phyloP scores from a whole-genome alignment of 805 yeast species.

The Grigorovia yakushimaensis region DNA sequence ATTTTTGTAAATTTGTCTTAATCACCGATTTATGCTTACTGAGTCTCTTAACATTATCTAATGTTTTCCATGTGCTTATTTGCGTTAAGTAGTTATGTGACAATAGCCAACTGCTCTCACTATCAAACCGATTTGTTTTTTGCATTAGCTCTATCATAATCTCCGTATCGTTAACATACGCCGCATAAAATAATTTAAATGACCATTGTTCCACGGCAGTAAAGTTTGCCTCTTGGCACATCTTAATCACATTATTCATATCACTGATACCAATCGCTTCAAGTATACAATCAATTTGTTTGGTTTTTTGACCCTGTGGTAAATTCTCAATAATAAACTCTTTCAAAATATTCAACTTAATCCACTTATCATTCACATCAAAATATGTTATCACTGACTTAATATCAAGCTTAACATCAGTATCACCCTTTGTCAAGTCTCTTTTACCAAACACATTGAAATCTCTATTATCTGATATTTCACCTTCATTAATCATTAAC shows the following conservation, averaged over 20 bases:
- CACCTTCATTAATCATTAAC: constrained; percentile 6
- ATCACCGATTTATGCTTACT: constrained; percentile 12
- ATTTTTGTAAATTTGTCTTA: constrained; percentile 9
- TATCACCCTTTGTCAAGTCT: not conserved
- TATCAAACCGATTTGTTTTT: not conserved
- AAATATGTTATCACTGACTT: constrained; percentile 5
- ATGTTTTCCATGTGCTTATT: constrained; percentile 22
- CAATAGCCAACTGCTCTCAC: constrained; percentile 14
- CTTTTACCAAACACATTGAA: not conserved
- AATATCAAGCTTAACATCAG: not conserved
- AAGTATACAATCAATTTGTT: constrained; percentile 7
- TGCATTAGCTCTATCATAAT: not conserved
- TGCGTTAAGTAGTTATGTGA: constrained; percentile 16
- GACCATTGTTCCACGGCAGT: constrained; percentile 16
- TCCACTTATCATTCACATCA: constrained; percentile 8
- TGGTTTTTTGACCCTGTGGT: constrained; percentile 8
- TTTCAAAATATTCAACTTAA: constrained; percentile 10
- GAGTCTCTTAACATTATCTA: constrained; percentile 21
- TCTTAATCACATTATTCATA: not conserved
- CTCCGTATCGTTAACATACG: constrained; percentile 14
- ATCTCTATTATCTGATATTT: constrained; percentile 15
- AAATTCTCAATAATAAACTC: constrained; percentile 18
- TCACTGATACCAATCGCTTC: not conserved
- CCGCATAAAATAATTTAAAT: constrained; percentile 12
- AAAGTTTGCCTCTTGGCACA: not conserved